phyloP scores from a whole-genome alignment of 108 stramenopile genomes.

The Skeletonema tropicum region DNA sequence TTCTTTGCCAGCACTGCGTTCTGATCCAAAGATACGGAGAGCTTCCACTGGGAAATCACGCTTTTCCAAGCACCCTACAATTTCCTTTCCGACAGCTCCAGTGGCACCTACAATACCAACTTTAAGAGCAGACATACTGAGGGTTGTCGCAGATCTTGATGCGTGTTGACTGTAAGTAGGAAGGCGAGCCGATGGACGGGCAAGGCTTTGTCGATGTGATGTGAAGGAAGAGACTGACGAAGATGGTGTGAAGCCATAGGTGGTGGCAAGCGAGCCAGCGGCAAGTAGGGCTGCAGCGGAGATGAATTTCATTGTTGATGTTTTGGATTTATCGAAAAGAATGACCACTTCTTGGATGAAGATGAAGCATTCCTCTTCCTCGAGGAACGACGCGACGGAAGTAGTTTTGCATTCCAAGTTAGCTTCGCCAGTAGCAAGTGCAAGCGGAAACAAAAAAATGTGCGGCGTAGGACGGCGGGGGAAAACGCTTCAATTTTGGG shows the following conservation, averaged over 20 bases:
- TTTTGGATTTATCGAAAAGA: background rate
- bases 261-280: background rate
- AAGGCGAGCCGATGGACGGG: constrained; percentile 2
- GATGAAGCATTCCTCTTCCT: no score
- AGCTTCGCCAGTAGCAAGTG: no score
- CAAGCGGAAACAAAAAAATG: no score
- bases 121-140: constrained; percentile 30
- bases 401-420: no score
- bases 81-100: constrained; percentile 97
- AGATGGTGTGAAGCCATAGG: constrained; percentile 2
- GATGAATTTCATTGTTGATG: background rate
- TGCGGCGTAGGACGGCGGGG: no score
- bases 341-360: no score
- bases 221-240: constrained; percentile 1
- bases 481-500: no score
- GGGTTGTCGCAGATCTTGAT: constrained; percentile 3
- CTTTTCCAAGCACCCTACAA: constrained; percentile 85
- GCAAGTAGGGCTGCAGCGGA: constrained; percentile 1
- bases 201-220: constrained; percentile 3
- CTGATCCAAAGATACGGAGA: constrained; percentile 89
- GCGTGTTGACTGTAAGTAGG: background rate
- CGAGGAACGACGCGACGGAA: no score
- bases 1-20: constrained; percentile 84
- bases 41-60: constrained; percentile 71
- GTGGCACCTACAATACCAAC: constrained; percentile 97